A percentile compares a stretch with the other conserved stretches of the same genome.
Evolutionary conservation across 1,284 basidiomycete genomes (phyloP).

Genomic region (Neolentinus lepideus): DNA sequence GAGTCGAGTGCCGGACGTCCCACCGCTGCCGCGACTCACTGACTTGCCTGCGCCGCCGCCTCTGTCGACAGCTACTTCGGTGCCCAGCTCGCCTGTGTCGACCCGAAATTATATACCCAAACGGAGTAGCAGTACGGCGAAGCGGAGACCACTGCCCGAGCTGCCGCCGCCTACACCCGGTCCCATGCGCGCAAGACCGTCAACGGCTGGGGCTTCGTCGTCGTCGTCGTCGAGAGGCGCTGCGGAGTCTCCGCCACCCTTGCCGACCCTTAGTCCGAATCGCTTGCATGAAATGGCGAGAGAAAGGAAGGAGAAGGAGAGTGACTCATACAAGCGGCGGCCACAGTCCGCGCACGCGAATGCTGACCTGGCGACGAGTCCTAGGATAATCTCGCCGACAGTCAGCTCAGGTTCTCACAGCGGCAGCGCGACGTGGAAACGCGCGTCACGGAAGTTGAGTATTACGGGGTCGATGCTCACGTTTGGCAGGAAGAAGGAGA

Average conservation of each 20-base stretch:
- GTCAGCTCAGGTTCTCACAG: not conserved
- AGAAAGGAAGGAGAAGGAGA: not conserved
- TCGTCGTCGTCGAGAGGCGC: not conserved
- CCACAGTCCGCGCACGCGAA: not conserved
- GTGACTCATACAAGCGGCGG: not conserved
- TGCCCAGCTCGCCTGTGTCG: not conserved
- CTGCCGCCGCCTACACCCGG: not conserved
- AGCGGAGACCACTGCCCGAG: not conserved
- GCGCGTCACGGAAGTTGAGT: conserved; percentile 60
- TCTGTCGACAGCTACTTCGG: not conserved
- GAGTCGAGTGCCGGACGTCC: not conserved
- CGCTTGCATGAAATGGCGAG: not conserved
- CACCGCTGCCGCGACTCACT: not conserved
- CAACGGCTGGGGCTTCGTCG: not conserved
- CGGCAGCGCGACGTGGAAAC: conserved; percentile 20
- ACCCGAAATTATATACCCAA: not conserved
- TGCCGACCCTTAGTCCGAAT: not conserved
- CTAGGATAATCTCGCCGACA: not conserved
- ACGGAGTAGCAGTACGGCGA: not conserved
- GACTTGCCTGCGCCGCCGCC: not conserved
- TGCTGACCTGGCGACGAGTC: not conserved
- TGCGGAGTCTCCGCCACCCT: not conserved
- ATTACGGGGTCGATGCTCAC: conserved; percentile 54
- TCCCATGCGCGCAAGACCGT: not conserved
- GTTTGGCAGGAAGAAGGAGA: conserved; percentile 44